A percentile compares a stretch with the other conserved stretches of the same genome.
phyloP scores from a whole-genome alignment of 2,329 filamentous ascomycete genomes.

The Hyphodiscus sp. region DNA sequence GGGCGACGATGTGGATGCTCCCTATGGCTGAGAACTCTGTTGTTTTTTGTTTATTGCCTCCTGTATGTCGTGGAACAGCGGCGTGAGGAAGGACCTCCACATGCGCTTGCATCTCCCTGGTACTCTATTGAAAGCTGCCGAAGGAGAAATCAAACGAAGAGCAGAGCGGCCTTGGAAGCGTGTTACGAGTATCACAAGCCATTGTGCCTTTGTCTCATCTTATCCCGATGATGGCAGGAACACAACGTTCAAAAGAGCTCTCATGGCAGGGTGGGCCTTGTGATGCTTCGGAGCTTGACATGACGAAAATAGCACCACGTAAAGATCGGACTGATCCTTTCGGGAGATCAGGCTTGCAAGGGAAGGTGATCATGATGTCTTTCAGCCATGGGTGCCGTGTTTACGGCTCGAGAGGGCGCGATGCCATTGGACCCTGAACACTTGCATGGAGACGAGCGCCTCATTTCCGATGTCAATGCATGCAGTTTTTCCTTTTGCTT shows the following conservation, averaged over 20 bases:
- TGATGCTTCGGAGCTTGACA: neutral
- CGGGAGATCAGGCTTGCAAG: neutral
- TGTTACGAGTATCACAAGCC: no score
- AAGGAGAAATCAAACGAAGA: neutral
- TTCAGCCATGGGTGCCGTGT: neutral
- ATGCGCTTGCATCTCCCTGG: no score
- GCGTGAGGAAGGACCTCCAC: no score
- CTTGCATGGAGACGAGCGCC: neutral
- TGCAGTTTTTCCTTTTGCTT: neutral
- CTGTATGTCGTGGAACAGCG: neutral
- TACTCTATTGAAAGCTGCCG: no score
- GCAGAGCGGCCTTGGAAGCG: no score
- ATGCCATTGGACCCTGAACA: neutral
- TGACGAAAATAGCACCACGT: neutral
- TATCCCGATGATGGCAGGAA: no score
- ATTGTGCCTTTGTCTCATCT: no score
- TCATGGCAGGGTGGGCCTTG: neutral
- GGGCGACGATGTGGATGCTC: no score
- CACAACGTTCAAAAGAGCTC: neutral
- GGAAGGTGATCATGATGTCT: neutral
- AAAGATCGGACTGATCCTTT: neutral
- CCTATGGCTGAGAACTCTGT: no score
- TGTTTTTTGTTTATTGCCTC: no score
- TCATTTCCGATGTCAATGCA: neutral
- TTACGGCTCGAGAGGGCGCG: neutral